Evolutionary conservation across 805 yeast genomes (phyloP), one percentile per base, ranked within the genome.

Genomic region (Pichia heedii): DNA sequence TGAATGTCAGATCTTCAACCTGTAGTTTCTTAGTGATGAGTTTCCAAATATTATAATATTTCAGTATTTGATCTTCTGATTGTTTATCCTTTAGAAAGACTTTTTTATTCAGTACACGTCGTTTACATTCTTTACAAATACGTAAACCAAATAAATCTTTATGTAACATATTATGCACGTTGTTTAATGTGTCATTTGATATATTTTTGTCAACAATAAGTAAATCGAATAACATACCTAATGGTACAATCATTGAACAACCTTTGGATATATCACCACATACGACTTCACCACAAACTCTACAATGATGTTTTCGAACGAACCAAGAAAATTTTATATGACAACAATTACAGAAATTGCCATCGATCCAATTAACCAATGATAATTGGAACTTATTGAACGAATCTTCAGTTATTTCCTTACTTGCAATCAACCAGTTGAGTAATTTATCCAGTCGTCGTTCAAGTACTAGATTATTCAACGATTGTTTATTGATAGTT

Each of bases 281-380:
- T 0, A 87, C 85, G 1, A 84, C 76, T 22, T 62, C 56, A 0
- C 97, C 97, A 66, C 98, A 90, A 22, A 88, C 60, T 32, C 97
- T 67, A 60, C 98, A 93, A 59, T 90, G 98, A 58, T 93, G 97
- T 50, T 82, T 85, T 40, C 97, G 66, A 21, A 74, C 52, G 0
- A 52, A 40, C 12, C 77, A 62, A 11, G 72, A 67, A 58, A 87
- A 93, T 26, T 56, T 54, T 12, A 69, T 66, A 13, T 66, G 59
- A 54, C 98, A 90, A 8, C 84, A 65, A 8, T 72, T 67, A 57
- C 98, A 90, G 43, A 67, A 63, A 4, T 54, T 53, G 3, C 58
- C 44, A 46, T 73, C 83, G 42, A 73, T 76, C 97, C 97, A 90
- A 13, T 70, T 68, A 0, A 75, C 77, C 3, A 80, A 58, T 8